These are phyloP conservation scores for Phoma sp. DNA, from an alignment of 2,329 filamentous ascomycete genomes.

Conservation along the genomic window DNA sequence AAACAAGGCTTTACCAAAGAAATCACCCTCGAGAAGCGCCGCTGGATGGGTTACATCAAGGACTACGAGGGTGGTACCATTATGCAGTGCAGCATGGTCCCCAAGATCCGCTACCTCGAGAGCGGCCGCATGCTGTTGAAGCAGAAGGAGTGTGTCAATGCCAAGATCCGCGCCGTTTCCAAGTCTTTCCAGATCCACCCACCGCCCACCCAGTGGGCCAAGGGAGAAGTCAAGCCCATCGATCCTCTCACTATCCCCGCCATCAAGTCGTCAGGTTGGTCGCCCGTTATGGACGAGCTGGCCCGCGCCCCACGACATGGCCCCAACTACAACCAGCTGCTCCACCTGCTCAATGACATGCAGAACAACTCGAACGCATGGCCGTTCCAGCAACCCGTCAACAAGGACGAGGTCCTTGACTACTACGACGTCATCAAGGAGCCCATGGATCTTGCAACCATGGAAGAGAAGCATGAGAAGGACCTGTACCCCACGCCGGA, in stretches of 20 bases:
- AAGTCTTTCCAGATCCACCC: slow-evolving; percentile 86
- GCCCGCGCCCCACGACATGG: slow-evolving; percentile 94
- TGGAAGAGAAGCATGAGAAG: slow-evolving; percentile 94
- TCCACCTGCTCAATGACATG: slow-evolving; percentile 91
- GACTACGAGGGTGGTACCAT: slow-evolving; percentile 99
- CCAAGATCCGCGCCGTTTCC: slow-evolving; percentile 91
- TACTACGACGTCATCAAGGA: slow-evolving; percentile 99
- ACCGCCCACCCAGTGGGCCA: slow-evolving; percentile 86
- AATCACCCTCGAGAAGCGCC: slow-evolving; percentile 85
- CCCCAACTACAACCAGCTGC: slow-evolving; percentile 92
- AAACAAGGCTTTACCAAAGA: slow-evolving; percentile 99
- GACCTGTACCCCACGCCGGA: slow-evolving; percentile 91
- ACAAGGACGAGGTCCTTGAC: slow-evolving; percentile 94
- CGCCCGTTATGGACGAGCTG: slow-evolving; percentile 95
- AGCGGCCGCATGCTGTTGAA: slow-evolving; percentile 92
- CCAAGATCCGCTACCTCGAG: slow-evolving; percentile 92
- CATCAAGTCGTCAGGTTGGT: slow-evolving; percentile 92
- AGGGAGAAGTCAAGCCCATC: slow-evolving; percentile 68
- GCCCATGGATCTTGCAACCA: slow-evolving; percentile 94
- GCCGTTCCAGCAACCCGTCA: slow-evolving; percentile 94
- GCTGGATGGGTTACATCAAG: slow-evolving; percentile 99
- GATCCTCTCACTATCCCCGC: slow-evolving; percentile 86
- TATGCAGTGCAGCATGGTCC: slow-evolving; percentile 99
- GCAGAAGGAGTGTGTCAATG: slow-evolving; percentile 93
- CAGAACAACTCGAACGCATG: slow-evolving; percentile 93